phyloP scores from a whole-genome alignment of 1,284 basidiomycete species.

The Phlebopus sp. region DNA sequence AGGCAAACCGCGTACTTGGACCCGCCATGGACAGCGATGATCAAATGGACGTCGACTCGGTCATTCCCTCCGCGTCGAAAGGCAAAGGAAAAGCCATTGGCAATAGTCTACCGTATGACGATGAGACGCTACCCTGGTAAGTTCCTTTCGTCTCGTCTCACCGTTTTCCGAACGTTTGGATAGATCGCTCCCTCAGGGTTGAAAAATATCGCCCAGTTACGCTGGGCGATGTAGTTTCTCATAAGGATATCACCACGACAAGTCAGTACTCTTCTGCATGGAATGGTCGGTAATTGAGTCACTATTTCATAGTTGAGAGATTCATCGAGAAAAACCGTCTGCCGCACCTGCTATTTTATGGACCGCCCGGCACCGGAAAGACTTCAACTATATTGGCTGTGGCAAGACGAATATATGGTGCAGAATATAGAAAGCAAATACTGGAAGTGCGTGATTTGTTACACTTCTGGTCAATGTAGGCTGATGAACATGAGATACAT shows the following conservation, averaged over 20 bases:
- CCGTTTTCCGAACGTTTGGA: slow-evolving; percentile 1
- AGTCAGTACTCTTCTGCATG: slow-evolving; percentile 55
- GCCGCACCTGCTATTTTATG: slow-evolving; percentile 96
- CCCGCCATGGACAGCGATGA: slow-evolving; percentile 55
- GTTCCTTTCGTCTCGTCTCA: slow-evolving; percentile 17
- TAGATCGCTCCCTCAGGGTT: slow-evolving; percentile 58
- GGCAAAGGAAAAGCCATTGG: slow-evolving; percentile 67
- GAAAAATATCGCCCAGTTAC: slow-evolving; percentile 92
- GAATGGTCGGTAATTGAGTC: slow-evolving; percentile 5
- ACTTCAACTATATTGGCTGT: slow-evolving; percentile 98
- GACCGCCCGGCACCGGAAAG: slow-evolving; percentile 97
- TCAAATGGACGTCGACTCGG: slow-evolving; percentile 46
- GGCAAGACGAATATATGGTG: slow-evolving; percentile 89
- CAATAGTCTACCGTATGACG: slow-evolving; percentile 39
- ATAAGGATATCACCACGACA: slow-evolving; percentile 89
- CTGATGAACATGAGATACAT: slow-evolving; percentile 6
- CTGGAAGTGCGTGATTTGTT: slow-evolving; percentile 67
- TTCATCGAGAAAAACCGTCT: slow-evolving; percentile 95
- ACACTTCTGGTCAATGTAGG: neutral
- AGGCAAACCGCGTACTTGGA: neutral
- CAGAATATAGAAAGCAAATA: slow-evolving; percentile 83
- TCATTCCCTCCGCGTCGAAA: slow-evolving; percentile 38
- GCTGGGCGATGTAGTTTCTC: slow-evolving; percentile 90
- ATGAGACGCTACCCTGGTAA: slow-evolving; percentile 74
- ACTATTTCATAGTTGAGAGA: slow-evolving; percentile 72